Evolutionary conservation across 1,139 yeast genomes (phyloP).

Genomic region (Pichia sp.): DNA sequence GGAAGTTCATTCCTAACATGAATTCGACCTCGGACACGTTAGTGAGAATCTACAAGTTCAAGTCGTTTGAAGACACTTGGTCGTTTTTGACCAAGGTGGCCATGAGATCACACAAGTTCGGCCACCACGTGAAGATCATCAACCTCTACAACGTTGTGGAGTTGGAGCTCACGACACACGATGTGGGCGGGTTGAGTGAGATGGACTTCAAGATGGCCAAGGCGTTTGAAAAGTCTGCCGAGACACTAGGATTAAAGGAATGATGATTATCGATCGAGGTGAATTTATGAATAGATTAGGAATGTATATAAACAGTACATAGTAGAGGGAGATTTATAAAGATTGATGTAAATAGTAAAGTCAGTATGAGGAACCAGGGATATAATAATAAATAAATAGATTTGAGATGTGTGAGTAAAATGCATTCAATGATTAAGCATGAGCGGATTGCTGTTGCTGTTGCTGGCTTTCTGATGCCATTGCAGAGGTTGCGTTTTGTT

Average conservation of each 20-base stretch:
- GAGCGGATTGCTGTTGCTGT: neutral
- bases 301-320: no score
- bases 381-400: no score
- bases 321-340: no score
- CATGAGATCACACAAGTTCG: constrained; percentile 54
- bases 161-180: constrained; percentile 67
- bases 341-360: no score
- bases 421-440: neutral
- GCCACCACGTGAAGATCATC: constrained; percentile 73
- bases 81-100: constrained; percentile 63
- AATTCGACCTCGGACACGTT: constrained; percentile 21
- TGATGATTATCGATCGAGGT: no score
- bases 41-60: constrained; percentile 41
- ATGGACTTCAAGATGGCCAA: constrained; percentile 62
- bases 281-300: no score
- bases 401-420: no score
- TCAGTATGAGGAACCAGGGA: no score
- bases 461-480: constrained; percentile 3
- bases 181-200: constrained; percentile 53
- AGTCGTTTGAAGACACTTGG: constrained; percentile 62
- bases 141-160: constrained; percentile 63
- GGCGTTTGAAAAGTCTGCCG: constrained; percentile 43
- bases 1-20: neutral
- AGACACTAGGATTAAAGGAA: neutral
- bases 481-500: constrained; percentile 1